phyloP scores from a whole-genome alignment of 306 rosid species.

The Castanospermum australe region DNA sequence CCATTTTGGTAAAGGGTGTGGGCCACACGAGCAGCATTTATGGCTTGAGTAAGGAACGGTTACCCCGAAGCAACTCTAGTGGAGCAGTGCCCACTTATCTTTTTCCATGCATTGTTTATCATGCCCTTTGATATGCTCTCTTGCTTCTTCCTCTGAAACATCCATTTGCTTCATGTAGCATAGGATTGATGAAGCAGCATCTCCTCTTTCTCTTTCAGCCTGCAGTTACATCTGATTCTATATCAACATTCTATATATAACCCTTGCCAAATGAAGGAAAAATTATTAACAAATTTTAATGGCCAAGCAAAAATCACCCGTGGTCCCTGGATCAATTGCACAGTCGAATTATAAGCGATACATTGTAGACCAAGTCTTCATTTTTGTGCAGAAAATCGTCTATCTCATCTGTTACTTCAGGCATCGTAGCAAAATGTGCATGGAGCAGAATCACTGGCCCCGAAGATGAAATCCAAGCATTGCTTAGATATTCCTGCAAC shows the following conservation, averaged over 20 bases:
- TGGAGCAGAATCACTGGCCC: conserved; percentile 45
- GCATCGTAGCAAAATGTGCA: conserved; percentile 30
- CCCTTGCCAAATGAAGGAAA: no score
- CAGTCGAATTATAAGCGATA: conserved; percentile 38
- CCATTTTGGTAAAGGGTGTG: conserved; percentile 49
- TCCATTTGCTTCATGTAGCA: conserved; percentile 54
- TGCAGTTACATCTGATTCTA: background rate
- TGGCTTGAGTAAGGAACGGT: conserved; percentile 30
- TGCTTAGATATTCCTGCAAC: conserved; percentile 50
- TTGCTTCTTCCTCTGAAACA: conserved; percentile 48
- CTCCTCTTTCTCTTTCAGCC: conserved; percentile 71
- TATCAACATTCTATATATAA: background rate
- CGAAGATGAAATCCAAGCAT: conserved; percentile 63
- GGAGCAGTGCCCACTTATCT: conserved; percentile 33
- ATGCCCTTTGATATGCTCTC: conserved; percentile 28
- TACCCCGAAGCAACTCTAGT: background rate
- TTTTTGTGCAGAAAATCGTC: conserved; percentile 21
- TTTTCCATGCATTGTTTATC: conserved; percentile 48
- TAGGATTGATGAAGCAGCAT: conserved; percentile 52
- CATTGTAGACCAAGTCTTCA: conserved; percentile 29
- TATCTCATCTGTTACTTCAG: conserved; percentile 7
- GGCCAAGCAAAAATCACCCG: conserved; percentile 8
- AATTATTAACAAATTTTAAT: background rate
- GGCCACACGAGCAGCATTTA: conserved; percentile 51
- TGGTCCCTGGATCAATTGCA: conserved; percentile 46